Base-by-base conservation (phyloP, 2,329 filamentous ascomycete species). In the Xylariales sp. region DNA sequence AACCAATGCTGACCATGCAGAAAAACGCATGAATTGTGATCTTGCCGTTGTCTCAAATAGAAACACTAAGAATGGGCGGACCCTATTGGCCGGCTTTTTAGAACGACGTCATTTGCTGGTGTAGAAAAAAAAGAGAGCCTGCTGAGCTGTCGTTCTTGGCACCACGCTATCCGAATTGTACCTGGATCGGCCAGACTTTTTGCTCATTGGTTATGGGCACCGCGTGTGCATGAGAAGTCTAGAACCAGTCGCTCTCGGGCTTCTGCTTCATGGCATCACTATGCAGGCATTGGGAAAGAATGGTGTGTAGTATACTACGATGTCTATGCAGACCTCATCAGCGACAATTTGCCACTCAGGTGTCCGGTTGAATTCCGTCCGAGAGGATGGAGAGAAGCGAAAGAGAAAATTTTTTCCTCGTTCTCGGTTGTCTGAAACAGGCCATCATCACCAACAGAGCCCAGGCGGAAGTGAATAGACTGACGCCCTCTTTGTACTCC, bases 341-440 rank as follows among this genome's bases (percentile, higher is more conserved):
- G 49, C 48, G 62, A 28, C 39, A 67, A 69, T 64, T 67, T 63
- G 64, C 67, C 67, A 69, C 67, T 56, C 45, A 50, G 28, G 7
- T 53, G n/a, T 49, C 66, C 62, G 66, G 66, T 65, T 62, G 66
- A 68, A 65, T 65, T 52, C 50, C 48, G 54, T 32, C 61, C 36
- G 49, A 54, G 65, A 71, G 69, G 68, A 64, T 36, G 14, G 49
- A 72, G 69, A 68, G 68, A 69, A 69, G 69, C 64, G 36, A 14
- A 36, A 57, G 58, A 39, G 52, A 62, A 68, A 70, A 71, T 61
- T 65, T 71, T 66, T 61, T 55, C 32, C 30, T 12, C 50, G 23
- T 23, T 62, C 61, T 64, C 54, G 52, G 50, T 60, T 57, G 69
- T 65, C 68, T 75, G 73, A 74, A 75, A 75, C 73, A 74, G 71